phyloP scores from a whole-genome alignment of 345 rosid species.

The Camelina laxa region DNA sequence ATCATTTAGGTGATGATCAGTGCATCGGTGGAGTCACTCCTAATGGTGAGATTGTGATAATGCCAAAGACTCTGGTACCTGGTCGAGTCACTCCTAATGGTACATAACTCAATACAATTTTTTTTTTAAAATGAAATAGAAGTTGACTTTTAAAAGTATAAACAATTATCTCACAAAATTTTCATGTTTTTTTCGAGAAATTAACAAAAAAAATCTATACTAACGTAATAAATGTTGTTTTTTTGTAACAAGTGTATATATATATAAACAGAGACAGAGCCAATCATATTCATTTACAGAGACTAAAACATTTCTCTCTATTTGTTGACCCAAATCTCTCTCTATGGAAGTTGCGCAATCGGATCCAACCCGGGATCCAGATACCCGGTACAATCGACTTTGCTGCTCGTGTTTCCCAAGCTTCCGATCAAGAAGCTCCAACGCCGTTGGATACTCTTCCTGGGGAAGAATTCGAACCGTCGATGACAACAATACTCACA shows the following conservation, averaged over 20 bases:
- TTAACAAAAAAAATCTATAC: not conserved
- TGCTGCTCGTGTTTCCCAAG: slow-evolving; percentile 71
- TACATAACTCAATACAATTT: not conserved
- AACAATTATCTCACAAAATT: not conserved
- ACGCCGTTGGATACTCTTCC: slow-evolving; percentile 51
- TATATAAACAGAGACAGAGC: not conserved
- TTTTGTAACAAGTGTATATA: not conserved
- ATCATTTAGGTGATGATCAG: no score
- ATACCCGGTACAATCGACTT: slow-evolving; percentile 39
- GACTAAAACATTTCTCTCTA: not conserved
- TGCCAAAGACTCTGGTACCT: no score
- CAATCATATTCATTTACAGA: slow-evolving; percentile 5
- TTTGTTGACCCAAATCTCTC: not conserved
- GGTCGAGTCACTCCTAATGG: no score
- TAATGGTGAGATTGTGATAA: no score
- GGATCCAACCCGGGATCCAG: slow-evolving; percentile 36
- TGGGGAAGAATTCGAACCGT: slow-evolving; percentile 57
- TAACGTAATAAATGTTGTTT: no score
- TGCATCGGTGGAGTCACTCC: no score
- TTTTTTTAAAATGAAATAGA: not conserved
- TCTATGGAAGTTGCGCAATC: slow-evolving; percentile 35
- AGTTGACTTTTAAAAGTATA: slow-evolving; percentile 14
- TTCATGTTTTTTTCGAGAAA: not conserved
- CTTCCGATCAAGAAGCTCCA: slow-evolving; percentile 50
- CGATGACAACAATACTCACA: slow-evolving; percentile 39